Conservation (phyloP, 2,329 filamentous ascomycete species). For the Celoporthe dispersa region DNA sequence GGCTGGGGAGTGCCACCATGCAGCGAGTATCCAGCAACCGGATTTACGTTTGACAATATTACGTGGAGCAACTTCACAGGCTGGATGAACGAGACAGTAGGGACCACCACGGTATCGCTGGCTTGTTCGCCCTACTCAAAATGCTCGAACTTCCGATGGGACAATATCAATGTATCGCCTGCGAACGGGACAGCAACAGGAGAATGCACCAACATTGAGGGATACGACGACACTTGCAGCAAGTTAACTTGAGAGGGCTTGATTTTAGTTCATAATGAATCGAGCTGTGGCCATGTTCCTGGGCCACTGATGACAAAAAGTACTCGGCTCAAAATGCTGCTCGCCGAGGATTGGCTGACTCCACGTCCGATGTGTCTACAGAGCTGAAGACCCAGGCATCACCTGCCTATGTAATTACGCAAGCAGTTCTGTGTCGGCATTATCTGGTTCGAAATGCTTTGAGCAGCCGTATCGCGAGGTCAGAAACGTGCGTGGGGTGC, state of each 20-base stretch:
- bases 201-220: constrained; percentile 17
- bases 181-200: constrained; percentile 13
- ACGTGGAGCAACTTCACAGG: constrained; percentile 22
- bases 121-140: constrained; percentile 15
- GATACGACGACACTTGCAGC: constrained; percentile 16
- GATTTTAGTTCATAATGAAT: neutral
- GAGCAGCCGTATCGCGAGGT: no score
- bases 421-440: no score
- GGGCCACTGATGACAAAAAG: neutral
- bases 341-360: no score
- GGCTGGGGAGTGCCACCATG: constrained; percentile 19
- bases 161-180: constrained; percentile 3
- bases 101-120: constrained; percentile 8
- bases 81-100: constrained; percentile 21
- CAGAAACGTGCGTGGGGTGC: no score
- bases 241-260: neutral
- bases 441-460: no score
- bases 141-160: constrained; percentile 10
- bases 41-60: constrained; percentile 15
- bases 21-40: constrained; percentile 14
- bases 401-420: no score
- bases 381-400: no score
- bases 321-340: neutral
- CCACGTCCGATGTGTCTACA: no score
- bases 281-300: neutral